Base-by-base conservation (phyloP, 306 rosid species). In the Prunus salicina region DNA sequence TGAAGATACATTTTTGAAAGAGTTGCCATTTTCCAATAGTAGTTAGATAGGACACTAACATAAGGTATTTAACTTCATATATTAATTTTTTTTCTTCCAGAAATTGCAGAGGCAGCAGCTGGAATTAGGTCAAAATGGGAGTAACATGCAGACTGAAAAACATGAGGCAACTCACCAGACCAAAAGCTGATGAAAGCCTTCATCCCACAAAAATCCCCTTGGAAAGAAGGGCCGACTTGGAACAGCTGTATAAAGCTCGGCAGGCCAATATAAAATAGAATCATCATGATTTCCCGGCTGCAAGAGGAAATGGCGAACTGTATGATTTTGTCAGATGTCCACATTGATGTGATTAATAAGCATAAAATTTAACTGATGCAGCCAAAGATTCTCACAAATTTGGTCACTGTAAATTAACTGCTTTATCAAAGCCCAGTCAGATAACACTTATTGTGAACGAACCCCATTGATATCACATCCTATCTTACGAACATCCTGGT, bases 191-290 rank as follows among this genome's bases (percentile, higher is more conserved):
- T 95, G 99, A 83, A 95, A 95, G 64, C 99, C 99, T 88, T 95
- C 99, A 79, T 92, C 97, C 97, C 99, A 95, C 85, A 95, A 83
- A 84, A 95, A 95, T 76, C 99, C 99, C 86, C 99, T 92, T 34
- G 99, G 99, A 81, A 92, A 95, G 84, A 89, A 82, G 27, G 99
- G 84, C 60, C 99, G 93, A 85, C 99, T 86, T 75, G 99, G 99
- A 77, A 92, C 97, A 72, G 97, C 96, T 28, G 99, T 85, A 84
- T 89, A 95, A 80, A 95, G 97, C 88, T 95, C 97, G 43, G 97
- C 93, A 32, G 97, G 96, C 99, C 99, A 95, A 76, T 95, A 95
- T 15, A 78, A 82, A 84, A 92, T 53, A 79, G 82, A 82, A 69
- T 78, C 75, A 71, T 87, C 82, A 71, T 69, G 88, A 83, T 51